Base-by-base conservation (phyloP, 148 eudicot genomes). In the Chenopodium quinoa region DNA sequence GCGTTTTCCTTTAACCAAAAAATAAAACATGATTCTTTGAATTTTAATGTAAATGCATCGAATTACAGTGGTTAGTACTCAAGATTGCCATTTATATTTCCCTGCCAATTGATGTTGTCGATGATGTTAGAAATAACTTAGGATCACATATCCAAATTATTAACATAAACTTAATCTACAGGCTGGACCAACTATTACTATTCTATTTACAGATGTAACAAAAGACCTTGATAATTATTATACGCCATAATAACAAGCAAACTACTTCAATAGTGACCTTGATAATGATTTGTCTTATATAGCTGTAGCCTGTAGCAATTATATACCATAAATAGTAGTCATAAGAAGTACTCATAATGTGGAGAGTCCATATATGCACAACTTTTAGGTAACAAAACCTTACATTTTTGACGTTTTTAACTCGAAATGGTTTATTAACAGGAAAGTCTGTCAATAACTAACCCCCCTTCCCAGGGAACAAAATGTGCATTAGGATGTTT, bases 161-260 rank as follows among this genome's bases (percentile, higher is more conserved):
- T n/a, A 40, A 62, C 66, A n/a, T 62, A 9, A 5, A 16, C 5
- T 58, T 14, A 62, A 25, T 62, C n/a, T 62, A 22, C 22, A 62
- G 25, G 27, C 66, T 62, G n/a, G 23, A 62, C 66, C 66, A 67
- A 29, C 37, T 67, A 11, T 67, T 67, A 67, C 34, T 25, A 27
- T 67, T 67, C 31, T 29, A n/a, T 62, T n/a, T 20, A 22, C 9
- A 62, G 65, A 22, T 19, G 37, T 27, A 67, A 67, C 12, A 9
- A 50, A 10, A 67, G 71, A 80, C 72, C 64, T 32, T 44, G 23
- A 76, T 32, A 76, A 71, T 77, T 67, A 76, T 56, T 80, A 56
- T 54, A 34, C 44, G 7, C 44, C 44, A 6, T 40, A 40, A 17
- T n/a, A 27, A 27, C 27, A 4, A 23, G 20, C 72, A 23, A 44